A percentile compares a stretch with the other conserved stretches of the same genome.
Conservation (phyloP, 805 yeast species). For the Candida saitoana region DNA sequence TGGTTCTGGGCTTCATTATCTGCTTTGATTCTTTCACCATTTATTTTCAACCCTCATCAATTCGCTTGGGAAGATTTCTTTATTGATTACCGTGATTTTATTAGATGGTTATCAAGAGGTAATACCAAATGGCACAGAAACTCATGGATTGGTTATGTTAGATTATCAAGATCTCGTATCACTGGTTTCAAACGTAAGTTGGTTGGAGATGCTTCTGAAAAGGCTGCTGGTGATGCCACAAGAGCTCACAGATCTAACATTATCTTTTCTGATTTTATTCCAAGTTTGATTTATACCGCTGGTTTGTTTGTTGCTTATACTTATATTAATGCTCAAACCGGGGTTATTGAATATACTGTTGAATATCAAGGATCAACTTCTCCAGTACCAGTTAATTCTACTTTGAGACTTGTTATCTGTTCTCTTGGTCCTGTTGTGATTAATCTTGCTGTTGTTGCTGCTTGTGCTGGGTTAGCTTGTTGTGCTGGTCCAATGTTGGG, state of each 20-base stretch:
- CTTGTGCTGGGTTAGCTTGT: constrained; percentile 81
- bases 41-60: constrained; percentile 96
- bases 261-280: constrained; percentile 72
- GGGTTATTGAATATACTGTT: constrained; percentile 50
- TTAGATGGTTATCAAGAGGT: constrained; percentile 90
- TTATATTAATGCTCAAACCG: constrained; percentile 80
- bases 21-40: constrained; percentile 87
- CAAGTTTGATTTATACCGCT: constrained; percentile 67
- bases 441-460: constrained; percentile 78
- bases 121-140: constrained; percentile 84
- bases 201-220: constrained; percentile 64
- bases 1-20: constrained; percentile 97
- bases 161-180: constrained; percentile 77
- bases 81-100: constrained; percentile 91
- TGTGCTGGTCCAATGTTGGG: constrained; percentile 97
- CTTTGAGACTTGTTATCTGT: constrained; percentile 69
- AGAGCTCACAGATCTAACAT: constrained; percentile 78
- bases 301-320: constrained; percentile 75
- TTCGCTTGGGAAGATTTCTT: constrained; percentile 95
- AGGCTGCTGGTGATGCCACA: constrained; percentile 62
- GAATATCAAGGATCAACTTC: constrained; percentile 26
- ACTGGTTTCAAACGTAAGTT: constrained; percentile 85
- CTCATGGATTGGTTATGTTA: constrained; percentile 83
- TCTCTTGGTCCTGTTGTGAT: constrained; percentile 87
- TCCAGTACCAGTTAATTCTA: constrained; percentile 59